A percentile compares a stretch with the other conserved stretches of the same genome.
These are phyloP conservation scores for Porogramme epimiltina DNA, from an alignment of 1,284 basidiomycete species.

Conservation along the genomic window DNA sequence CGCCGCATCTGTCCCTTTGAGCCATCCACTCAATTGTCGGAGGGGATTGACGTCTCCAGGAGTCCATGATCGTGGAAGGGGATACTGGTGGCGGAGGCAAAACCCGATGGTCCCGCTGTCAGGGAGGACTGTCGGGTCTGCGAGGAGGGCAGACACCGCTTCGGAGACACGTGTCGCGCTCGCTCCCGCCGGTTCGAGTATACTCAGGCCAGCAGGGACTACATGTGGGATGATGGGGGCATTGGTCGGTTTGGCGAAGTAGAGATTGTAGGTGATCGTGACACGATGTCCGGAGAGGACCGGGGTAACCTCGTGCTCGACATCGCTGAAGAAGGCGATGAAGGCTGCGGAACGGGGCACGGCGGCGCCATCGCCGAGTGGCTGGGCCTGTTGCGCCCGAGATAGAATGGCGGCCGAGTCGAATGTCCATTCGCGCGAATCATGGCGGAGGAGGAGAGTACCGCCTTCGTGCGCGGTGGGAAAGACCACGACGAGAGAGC, in stretches of 20 bases:
- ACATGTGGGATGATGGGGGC: not conserved
- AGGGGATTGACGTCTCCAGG: too few relatives aligned
- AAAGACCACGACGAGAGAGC: conserved; percentile 43
- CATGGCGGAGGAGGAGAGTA: conserved; percentile 35
- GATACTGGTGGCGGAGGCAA: conserved; percentile 40
- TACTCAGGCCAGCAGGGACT: too few relatives aligned
- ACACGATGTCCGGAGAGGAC: conserved; percentile 43
- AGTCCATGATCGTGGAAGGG: too few relatives aligned
- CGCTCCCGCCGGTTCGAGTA: not conserved
- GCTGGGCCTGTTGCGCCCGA: not conserved
- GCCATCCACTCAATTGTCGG: too few relatives aligned
- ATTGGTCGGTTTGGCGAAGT: conserved; percentile 17
- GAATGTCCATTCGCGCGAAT: conserved; percentile 29
- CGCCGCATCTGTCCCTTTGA: too few relatives aligned
- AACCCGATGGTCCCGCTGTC: conserved; percentile 39
- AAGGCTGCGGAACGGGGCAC: conserved; percentile 31
- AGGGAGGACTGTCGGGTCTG: conserved; percentile 17
- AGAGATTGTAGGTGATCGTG: conserved; percentile 46
- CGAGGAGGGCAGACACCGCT: conserved; percentile 23
- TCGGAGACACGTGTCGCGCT: conserved; percentile 4
- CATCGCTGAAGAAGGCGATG: conserved; percentile 44
- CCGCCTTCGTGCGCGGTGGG: conserved; percentile 44
- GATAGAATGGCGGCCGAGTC: conserved; percentile 31
- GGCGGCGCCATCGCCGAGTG: too few relatives aligned
- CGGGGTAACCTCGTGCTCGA: conserved; percentile 45